These are phyloP conservation scores for Corchorus capsularis DNA, from an alignment of 345 rosid genomes.

Conservation along the genomic window DNA sequence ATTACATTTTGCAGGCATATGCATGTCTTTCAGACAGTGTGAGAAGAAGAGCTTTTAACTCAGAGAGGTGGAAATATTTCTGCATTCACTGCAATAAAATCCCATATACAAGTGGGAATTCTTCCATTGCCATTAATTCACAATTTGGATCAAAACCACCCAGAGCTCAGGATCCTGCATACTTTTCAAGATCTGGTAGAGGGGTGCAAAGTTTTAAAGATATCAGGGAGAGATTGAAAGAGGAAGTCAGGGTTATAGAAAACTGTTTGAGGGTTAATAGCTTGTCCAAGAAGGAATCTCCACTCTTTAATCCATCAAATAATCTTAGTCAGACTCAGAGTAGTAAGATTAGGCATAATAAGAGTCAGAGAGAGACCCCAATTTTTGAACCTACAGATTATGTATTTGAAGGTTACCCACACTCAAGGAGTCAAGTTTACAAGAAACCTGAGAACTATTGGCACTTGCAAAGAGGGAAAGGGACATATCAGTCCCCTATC, in stretches of 20 bases:
- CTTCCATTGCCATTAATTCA: background rate
- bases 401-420: slow-evolving; percentile 69
- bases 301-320: slow-evolving; percentile 31
- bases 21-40: slow-evolving; percentile 58
- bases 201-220: slow-evolving; percentile 39
- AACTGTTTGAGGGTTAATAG: slow-evolving; percentile 59
- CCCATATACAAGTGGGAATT: slow-evolving; percentile 32
- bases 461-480: slow-evolving; percentile 21
- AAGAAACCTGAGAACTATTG: slow-evolving; percentile 32
- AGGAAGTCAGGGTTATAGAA: slow-evolving; percentile 82
- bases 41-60: slow-evolving; percentile 64
- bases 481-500: slow-evolving; percentile 37
- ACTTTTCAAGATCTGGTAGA: slow-evolving; percentile 29
- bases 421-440: slow-evolving; percentile 45
- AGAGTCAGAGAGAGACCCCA: slow-evolving; percentile 54
- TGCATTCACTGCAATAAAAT: slow-evolving; percentile 59
- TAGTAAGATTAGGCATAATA: slow-evolving; percentile 19
- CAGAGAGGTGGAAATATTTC: slow-evolving; percentile 50
- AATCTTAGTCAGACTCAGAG: background rate
- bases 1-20: slow-evolving; percentile 58
- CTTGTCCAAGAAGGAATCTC: slow-evolving; percentile 32
- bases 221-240: slow-evolving; percentile 64
- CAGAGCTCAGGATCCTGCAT: slow-evolving; percentile 20
- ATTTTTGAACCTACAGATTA: slow-evolving; percentile 71
- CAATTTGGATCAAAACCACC: slow-evolving; percentile 6